A percentile compares a stretch with the other conserved stretches of the same genome.
Evolutionary conservation across 441 rosid genomes (phyloP).

Genomic region (Syzygium malaccense): DNA sequence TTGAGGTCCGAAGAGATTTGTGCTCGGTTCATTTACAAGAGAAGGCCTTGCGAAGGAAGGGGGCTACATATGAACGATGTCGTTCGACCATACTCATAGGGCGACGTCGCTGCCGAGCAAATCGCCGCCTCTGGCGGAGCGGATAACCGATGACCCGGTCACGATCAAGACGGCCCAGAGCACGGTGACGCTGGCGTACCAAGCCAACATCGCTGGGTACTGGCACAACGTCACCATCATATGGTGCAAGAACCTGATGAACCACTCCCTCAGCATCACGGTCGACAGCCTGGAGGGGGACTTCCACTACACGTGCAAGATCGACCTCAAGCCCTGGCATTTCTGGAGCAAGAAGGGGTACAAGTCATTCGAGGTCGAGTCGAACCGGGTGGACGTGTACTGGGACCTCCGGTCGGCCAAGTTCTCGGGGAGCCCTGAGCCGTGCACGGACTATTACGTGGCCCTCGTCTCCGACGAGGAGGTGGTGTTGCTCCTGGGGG

Average conservation of each 20-base stretch:
- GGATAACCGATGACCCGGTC: conserved; percentile 33
- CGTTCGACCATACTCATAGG: conserved; percentile 7
- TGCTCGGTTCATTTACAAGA: neutral
- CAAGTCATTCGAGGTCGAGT: conserved; percentile 46
- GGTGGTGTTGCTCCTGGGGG: conserved; percentile 54
- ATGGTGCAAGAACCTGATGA: conserved; percentile 64
- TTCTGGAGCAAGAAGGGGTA: conserved; percentile 68
- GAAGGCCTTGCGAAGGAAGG: neutral
- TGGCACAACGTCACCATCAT: conserved; percentile 31
- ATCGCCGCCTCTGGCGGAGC: conserved; percentile 13
- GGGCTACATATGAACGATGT: conserved; percentile 7
- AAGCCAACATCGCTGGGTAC: conserved; percentile 25
- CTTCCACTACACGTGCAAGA: conserved; percentile 41
- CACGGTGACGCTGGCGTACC: conserved; percentile 42
- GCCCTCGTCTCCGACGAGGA: conserved; percentile 57
- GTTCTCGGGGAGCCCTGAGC: conserved; percentile 48
- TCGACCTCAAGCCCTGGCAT: conserved; percentile 72
- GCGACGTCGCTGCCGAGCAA: conserved; percentile 14
- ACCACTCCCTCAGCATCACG: conserved; percentile 41
- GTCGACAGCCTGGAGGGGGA: conserved; percentile 39
- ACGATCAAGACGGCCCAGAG: conserved; percentile 37
- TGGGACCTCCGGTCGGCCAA: conserved; percentile 74
- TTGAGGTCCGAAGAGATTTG: neutral
- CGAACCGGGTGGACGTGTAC: conserved; percentile 38
- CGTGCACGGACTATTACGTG: conserved; percentile 44